Conservation (phyloP, 805 yeast species). For the Cyberlindnera suaveolens region DNA sequence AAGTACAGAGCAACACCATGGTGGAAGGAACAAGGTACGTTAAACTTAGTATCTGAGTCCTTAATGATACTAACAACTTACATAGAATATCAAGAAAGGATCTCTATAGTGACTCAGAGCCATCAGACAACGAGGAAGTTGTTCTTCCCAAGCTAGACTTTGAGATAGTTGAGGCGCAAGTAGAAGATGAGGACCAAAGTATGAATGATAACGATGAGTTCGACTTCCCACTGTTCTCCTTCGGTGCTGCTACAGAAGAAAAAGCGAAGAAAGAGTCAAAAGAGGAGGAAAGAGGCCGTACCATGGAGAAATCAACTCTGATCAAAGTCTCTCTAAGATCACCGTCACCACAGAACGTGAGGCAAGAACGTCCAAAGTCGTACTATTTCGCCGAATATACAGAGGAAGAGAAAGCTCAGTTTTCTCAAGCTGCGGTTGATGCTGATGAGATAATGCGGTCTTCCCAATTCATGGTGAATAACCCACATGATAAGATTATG, state of each 20-base stretch:
- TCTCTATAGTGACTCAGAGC: constrained; percentile 13
- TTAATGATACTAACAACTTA: background rate
- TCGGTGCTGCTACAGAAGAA: constrained; percentile 9
- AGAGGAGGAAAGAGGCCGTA: constrained; percentile 12
- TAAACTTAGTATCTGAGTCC: background rate
- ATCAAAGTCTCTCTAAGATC: constrained; percentile 17
- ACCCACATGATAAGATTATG: constrained; percentile 10
- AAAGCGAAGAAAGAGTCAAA: constrained; percentile 1
- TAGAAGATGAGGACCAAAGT: constrained; percentile 1
- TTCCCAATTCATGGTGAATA: constrained; percentile 1
- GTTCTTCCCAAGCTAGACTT: constrained; percentile 22
- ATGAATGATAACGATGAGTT: constrained; percentile 10
- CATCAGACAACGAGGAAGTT: constrained; percentile 10
- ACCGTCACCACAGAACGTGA: constrained; percentile 20
- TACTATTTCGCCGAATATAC: constrained; percentile 16
- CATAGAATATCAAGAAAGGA: constrained; percentile 20
- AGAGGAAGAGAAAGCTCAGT: constrained; percentile 5
- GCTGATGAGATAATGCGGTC: constrained; percentile 12
- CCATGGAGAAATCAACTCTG: constrained; percentile 5
- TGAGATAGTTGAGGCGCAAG: constrained; percentile 18
- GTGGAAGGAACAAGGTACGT: too few species aligned
- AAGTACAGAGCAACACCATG: too few species aligned
- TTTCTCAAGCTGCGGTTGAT: constrained; percentile 12
- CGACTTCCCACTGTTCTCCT: constrained; percentile 25
- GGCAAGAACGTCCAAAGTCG: constrained; percentile 18